Percentiles rank a stretch among this genome's conserved stretches.
phyloP scores from a whole-genome alignment of 768 basidiomycete genomes.

The Panus rudis region DNA sequence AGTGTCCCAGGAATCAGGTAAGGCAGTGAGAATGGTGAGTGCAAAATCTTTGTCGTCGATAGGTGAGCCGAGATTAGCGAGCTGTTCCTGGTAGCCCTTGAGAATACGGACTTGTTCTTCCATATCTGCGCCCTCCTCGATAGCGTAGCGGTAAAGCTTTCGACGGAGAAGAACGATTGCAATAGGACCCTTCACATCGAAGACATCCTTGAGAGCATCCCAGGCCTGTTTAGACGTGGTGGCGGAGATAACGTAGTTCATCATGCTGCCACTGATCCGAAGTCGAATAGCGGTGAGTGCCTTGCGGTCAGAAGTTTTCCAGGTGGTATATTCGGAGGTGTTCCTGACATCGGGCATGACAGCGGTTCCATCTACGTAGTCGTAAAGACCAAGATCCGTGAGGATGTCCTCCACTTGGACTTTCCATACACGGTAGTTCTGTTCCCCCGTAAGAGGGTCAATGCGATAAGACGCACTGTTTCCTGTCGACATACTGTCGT shows the following conservation, averaged over 20 bases:
- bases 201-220: slow-evolving; percentile 22
- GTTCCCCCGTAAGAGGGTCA: neutral
- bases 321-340: slow-evolving; percentile 6
- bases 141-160: slow-evolving; percentile 21
- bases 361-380: neutral
- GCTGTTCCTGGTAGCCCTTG: slow-evolving; percentile 17
- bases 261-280: slow-evolving; percentile 19
- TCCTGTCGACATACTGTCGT: neutral
- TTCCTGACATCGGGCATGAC: neutral
- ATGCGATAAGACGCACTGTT: neutral
- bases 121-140: slow-evolving; percentile 25
- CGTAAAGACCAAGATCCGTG: slow-evolving; percentile 1
- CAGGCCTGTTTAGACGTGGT: slow-evolving; percentile 23
- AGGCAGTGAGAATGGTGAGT: slow-evolving; percentile 24
- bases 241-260: slow-evolving; percentile 24
- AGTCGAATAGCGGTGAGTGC: slow-evolving; percentile 26
- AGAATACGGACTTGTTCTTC: slow-evolving; percentile 26
- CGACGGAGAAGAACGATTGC: slow-evolving; percentile 20
- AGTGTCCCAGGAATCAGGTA: slow-evolving; percentile 28
- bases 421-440: slow-evolving; percentile 2
- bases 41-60: slow-evolving; percentile 25
- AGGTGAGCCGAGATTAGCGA: slow-evolving; percentile 13
- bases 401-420: slow-evolving; percentile 3
- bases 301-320: slow-evolving; percentile 25
- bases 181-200: slow-evolving; percentile 23